These are phyloP conservation scores for Blastobotrys parvus DNA, from an alignment of 805 yeast genomes.

Conservation along the genomic window DNA sequence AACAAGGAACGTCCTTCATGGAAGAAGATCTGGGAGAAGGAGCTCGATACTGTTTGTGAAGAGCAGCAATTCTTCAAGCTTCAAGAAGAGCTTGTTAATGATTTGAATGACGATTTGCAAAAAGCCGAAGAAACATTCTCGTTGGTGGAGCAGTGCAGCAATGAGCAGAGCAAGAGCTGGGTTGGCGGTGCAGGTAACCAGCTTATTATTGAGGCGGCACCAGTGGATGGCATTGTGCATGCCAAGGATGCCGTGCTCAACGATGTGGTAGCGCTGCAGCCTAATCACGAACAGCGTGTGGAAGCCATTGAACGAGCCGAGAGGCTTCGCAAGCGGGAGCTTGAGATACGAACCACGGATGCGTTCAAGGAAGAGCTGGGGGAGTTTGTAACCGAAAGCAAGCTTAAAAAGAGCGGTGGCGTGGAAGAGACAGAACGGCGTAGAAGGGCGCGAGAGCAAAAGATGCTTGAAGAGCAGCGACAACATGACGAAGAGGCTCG, in stretches of 20 bases:
- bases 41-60: slow-evolving; percentile 80
- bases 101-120: slow-evolving; percentile 70
- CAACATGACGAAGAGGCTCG: slow-evolving; percentile 23
- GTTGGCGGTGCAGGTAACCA: slow-evolving; percentile 30
- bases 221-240: slow-evolving; percentile 22
- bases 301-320: slow-evolving; percentile 90
- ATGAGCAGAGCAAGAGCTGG: slow-evolving; percentile 53
- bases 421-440: slow-evolving; percentile 73
- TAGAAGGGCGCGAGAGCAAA: slow-evolving; percentile 59
- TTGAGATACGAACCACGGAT: slow-evolving; percentile 42
- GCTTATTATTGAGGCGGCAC: slow-evolving; percentile 22
- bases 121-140: slow-evolving; percentile 76
- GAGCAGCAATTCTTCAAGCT: slow-evolving; percentile 88
- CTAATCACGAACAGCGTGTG: slow-evolving; percentile 75
- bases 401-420: slow-evolving; percentile 78
- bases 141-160: slow-evolving; percentile 71
- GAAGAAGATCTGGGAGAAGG: slow-evolving; percentile 89
- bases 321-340: slow-evolving; percentile 63
- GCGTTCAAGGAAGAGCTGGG: slow-evolving; percentile 82
- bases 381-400: slow-evolving; percentile 71
- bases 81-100: slow-evolving; percentile 78
- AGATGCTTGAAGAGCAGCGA: slow-evolving; percentile 45
- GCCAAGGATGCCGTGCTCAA: slow-evolving; percentile 59
- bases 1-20: slow-evolving; percentile 68
- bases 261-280: slow-evolving; percentile 71